Base-by-base conservation (phyloP, 192 early-diverging fungal species). In the Gamsiella multidivaricata region DNA sequence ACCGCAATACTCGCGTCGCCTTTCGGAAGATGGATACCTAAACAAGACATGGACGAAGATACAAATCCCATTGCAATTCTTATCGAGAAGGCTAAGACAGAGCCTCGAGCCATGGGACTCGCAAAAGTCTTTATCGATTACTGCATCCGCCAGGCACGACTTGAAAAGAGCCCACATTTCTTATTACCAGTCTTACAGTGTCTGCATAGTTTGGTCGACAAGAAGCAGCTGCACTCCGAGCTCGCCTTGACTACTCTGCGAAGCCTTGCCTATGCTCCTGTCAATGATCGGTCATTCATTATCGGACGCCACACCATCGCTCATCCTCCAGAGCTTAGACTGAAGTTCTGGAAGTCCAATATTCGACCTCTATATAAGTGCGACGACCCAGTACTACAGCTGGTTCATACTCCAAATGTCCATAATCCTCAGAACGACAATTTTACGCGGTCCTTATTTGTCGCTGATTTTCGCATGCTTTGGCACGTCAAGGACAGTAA, bases 381-480 rank as follows among this genome's bases (percentile, higher is more conserved):
- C 43, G 41, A 61, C 22, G 50, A 61, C 25, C 69, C 59, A 20
- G 54, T 70, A 3, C 0, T 59, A 9, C 58, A 61, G n/a, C 31
- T 70, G 14, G 36, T 53, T 11, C 25, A 12, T 6, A 6, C 12
- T 26, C 26, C 51, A 6, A 20, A 15, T 32, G 22, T 6, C 15
- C 25, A 9, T 23, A 23, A 61, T 14, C 58, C 37, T 18, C 51
- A 3, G 2, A 70, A 70, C 12, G 69, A 61, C 33, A 69, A 61
- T 32, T 70, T 61, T 7, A 57, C 56, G 4, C 42, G 45, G 8
- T 51, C 46, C 9, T 0, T 70, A 0, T 70, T 61, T 34, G 68
- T 70, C 8, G 67, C 67, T 0, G 31, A 36, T 2, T 69, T 69
- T 29, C 39, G 53, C 23, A 53, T 70, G 37, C 26, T 70, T 3